Evolutionary conservation across 2,329 filamentous ascomycete genomes (phyloP), one percentile per base, ranked within the genome.

Genomic region (Cryoendolithus antarcticus): DNA sequence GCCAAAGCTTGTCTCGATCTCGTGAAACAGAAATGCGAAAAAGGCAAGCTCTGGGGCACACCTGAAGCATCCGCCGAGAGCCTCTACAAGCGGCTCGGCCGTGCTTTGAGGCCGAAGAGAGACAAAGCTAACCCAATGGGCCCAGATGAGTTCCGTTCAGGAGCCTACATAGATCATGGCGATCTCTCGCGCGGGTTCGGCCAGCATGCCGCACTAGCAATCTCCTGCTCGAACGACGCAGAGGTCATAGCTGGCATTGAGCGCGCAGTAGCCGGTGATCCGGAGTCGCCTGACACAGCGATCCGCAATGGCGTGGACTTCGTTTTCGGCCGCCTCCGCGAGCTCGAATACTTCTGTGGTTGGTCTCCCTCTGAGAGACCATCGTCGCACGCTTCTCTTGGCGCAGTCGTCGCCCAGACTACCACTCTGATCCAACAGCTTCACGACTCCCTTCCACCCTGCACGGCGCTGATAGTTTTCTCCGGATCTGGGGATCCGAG

Each of bases 11-110:
- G 86, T 47, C 77, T 98, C 9, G 88, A 96, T 53, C 78, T 98
- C 2, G 77, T 96, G 35, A 93, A 91, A 61, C 80, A 89, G 56
- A 98, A 98, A 60, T 95, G 89, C 59, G 88, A 96, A 59, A 91
- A 84, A 62, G 91, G 91, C 31, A 83, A 82, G 47, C 63, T 69
- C 15, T 98, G 88, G 84, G 91, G 86, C 29, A 81, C 80, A 0
- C 76, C 76, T 36, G 86, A 93, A 32, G 72, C 77, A 2, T 79
- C 78, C 34, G 80, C 78, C 31, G 91, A 98, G 63, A 89, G 86
- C 49, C 77, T 98, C 36, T 98, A 96, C 67, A 82, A 80, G 50
- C 77, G 89, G 8, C 70, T 98, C 3, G 74, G 53, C 34, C 59
- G 66, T 12, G 46, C 45, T n/a, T 41, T 36, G 12, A 43, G 76